A percentile compares a stretch with the other conserved stretches of the same genome.
Conservation (phyloP, 2,329 filamentous ascomycete genomes). For the Pestalotiopsis sp. region DNA sequence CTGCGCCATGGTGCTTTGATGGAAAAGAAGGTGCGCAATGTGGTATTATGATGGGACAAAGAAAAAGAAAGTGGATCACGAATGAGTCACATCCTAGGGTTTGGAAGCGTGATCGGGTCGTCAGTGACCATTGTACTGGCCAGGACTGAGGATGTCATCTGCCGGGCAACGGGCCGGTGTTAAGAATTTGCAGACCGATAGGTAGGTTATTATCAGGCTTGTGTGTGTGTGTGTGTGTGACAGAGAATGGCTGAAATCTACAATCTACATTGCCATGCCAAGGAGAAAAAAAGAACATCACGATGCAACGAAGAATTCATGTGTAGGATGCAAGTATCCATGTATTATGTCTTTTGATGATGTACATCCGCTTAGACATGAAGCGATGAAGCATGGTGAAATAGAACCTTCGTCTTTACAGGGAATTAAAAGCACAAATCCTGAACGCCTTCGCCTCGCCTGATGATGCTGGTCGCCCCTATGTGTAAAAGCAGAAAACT, state of each 20-base stretch:
- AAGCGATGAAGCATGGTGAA: background rate
- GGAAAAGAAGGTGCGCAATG: background rate
- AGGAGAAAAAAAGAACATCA: no score
- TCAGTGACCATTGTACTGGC: slow-evolving; percentile 4
- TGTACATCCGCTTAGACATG: background rate
- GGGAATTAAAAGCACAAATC: background rate
- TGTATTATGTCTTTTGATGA: background rate
- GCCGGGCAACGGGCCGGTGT: background rate
- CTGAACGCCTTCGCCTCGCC: slow-evolving; percentile 7
- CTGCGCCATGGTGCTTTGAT: slow-evolving; percentile 10
- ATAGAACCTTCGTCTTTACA: background rate
- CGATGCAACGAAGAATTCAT: background rate
- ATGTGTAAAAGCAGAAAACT: slow-evolving; percentile 10
- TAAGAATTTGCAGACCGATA: no score
- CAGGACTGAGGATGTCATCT: background rate
- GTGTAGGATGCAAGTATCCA: background rate
- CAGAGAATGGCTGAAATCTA: no score
- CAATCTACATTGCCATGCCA: no score
- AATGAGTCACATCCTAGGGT: slow-evolving; percentile 5
- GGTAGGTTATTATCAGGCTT: no score
- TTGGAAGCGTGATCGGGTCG: background rate
- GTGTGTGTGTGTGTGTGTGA: no score
- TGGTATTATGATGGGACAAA: background rate
- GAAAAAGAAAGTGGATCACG: background rate
- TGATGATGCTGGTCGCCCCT: slow-evolving; percentile 9